Conservation (phyloP, 2,329 filamentous ascomycete genomes). For the Thermomyces lanuginosus region DNA sequence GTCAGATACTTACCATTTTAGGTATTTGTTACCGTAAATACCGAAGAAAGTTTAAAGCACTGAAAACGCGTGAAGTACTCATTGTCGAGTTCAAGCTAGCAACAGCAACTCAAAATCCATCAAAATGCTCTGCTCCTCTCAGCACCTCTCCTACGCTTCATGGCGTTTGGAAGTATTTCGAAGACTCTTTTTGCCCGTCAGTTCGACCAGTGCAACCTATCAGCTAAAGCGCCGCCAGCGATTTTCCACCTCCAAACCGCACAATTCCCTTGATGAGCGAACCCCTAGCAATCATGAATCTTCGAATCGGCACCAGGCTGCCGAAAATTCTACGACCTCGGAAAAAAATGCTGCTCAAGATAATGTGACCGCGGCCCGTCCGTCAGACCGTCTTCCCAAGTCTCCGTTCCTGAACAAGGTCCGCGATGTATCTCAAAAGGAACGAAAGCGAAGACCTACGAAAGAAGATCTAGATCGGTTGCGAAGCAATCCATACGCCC, state of each 20-base stretch:
- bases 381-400: conserved; percentile 20
- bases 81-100: too few relatives aligned
- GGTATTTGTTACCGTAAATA: too few relatives aligned
- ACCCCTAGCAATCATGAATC: conserved; percentile 1
- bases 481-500: conserved; percentile 25
- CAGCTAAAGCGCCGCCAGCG: conserved; percentile 6
- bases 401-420: conserved; percentile 18
- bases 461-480: conserved; percentile 14
- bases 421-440: conserved; percentile 7
- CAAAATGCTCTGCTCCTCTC: conserved; percentile 15
- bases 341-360: background rate
- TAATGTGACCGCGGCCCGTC: conserved; percentile 5
- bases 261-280: background rate
- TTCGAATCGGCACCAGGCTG: background rate
- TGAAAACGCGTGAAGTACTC: too few relatives aligned
- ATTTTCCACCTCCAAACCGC: conserved; percentile 7
- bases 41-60: too few relatives aligned
- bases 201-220: background rate
- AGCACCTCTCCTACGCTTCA: conserved; percentile 15
- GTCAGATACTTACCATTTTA: too few relatives aligned
- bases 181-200: conserved; percentile 8
- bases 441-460: conserved; percentile 13
- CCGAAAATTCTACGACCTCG: background rate
- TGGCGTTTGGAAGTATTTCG: conserved; percentile 17
- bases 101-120: too few relatives aligned